Evolutionary conservation across 1,139 yeast species (phyloP).

Genomic region (Candida sanyaensis): DNA sequence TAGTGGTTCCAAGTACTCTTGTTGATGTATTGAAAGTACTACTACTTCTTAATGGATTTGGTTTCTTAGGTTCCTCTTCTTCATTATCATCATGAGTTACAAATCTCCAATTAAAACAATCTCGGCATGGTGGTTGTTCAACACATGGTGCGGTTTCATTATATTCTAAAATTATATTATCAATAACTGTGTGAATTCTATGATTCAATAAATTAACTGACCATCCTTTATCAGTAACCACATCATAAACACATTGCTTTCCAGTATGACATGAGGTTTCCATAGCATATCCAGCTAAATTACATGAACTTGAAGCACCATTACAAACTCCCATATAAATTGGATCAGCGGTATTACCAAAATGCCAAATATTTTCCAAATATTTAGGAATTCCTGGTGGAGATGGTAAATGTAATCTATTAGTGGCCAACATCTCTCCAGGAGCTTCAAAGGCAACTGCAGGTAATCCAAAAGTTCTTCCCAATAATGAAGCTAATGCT

Average conservation of each 20-base stretch:
- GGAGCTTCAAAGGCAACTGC: conserved; percentile 93
- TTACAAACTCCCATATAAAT: conserved; percentile 96
- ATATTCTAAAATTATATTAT: conserved; percentile 69
- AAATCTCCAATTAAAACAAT: conserved; percentile 91
- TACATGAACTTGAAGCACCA: conserved; percentile 90
- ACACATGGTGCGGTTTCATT: conserved; percentile 77
- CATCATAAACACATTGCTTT: conserved; percentile 83
- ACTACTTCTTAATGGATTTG: conserved; percentile 33
- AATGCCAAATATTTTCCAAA: conserved; percentile 87
- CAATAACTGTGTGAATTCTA: conserved; percentile 88
- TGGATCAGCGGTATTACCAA: conserved; percentile 98
- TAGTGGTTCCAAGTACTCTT: conserved; percentile 6
- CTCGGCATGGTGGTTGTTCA: conserved; percentile 78
- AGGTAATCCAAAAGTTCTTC: conserved; percentile 88
- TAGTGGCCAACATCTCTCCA: conserved; percentile 83
- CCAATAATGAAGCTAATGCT: conserved; percentile 75
- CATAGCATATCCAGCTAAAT: conserved; percentile 95
- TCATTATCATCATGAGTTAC: conserved; percentile 52
- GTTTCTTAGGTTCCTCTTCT: conserved; percentile 39
- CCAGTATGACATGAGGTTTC: conserved; percentile 97
- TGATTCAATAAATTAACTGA: conserved; percentile 85
- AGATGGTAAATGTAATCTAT: conserved; percentile 83
- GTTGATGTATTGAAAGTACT: conserved; percentile 8
- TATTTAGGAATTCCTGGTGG: conserved; percentile 88
- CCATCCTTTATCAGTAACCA: conserved; percentile 90